Evolutionary conservation across 2,329 filamentous ascomycete genomes (phyloP), one percentile per base, ranked within the genome.

Genomic region (Westerdykella ornata): DNA sequence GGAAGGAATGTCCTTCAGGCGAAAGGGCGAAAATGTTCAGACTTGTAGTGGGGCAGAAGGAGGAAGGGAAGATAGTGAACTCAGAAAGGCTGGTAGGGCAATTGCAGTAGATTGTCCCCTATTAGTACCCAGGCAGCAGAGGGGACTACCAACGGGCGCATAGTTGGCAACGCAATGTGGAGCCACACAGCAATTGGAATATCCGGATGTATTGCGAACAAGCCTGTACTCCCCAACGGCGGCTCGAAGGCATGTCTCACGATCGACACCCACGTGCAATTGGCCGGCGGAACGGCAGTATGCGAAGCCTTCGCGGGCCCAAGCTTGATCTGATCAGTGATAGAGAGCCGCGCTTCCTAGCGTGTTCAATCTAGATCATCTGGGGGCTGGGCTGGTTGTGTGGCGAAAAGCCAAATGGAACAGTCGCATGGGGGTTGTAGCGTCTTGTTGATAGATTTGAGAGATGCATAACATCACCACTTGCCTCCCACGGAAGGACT

Each of bases 151-250:
- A 53, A 53, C 46, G 40, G 42, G 53, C 51, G 57, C 58, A 56
- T 53, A 16, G 44, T 51, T 52, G 41, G 52, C 55, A 54, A 49
- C 36, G 36, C 39, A 48, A 46, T 42, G 51, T 56, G 50, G 57
- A 47, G 42, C 48, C 48, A 54, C 22, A 26, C 50, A 50, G 38
- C 41, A 49, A 44, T 51, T 62, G 43, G 56, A 63, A 61, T 62
- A 61, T 57, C 59, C 60, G 60, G 55, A 54, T 55, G 57, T 60
- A 63, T 61, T 61, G 51, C 45, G 46, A 56, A 56, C 53, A 56
- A 57, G 59, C 59, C 59, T 61, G 59, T 58, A 58, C 58, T n/a
- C n/a, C n/a, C 57, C 57, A 63, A 59, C 49, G 46, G 56, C 57
- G 55, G 54, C 48, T 56, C 46, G 51, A 49, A 59, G 51, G 53